Conservation (phyloP, 2,329 filamentous ascomycete genomes). For the Ceratocystis cubensis region DNA sequence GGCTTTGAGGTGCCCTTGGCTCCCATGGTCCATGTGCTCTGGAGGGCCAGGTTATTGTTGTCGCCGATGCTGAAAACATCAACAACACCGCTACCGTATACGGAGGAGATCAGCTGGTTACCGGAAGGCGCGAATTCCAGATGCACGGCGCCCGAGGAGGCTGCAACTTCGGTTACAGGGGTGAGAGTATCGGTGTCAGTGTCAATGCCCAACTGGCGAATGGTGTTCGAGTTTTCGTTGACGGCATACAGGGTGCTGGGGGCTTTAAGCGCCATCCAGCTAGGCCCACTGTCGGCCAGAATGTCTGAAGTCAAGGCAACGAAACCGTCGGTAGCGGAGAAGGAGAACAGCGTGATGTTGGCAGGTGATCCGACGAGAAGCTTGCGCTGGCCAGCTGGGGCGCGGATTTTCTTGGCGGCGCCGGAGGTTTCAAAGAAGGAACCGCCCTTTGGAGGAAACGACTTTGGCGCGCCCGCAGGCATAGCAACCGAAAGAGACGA, state of each 20-base stretch:
- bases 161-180: constrained; percentile 29
- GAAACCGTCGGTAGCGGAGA: constrained; percentile 26
- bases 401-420: constrained; percentile 5
- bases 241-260: constrained; percentile 35
- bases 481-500: neutral
- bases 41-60: constrained; percentile 19
- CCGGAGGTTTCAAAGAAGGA: constrained; percentile 7
- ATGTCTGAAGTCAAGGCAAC: constrained; percentile 29
- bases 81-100: constrained; percentile 24
- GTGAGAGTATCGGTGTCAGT: constrained; percentile 24
- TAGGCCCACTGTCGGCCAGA: constrained; percentile 28
- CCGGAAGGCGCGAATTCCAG: constrained; percentile 22
- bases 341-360: constrained; percentile 33
- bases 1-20: constrained; percentile 31
- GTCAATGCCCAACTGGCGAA: constrained; percentile 33
- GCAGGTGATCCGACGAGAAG: constrained; percentile 33
- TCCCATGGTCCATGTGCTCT: constrained; percentile 22
- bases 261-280: constrained; percentile 35
- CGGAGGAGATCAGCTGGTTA: constrained; percentile 13
- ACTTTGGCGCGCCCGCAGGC: neutral
- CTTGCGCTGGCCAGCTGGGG: constrained; percentile 22
- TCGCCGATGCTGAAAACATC: constrained; percentile 28
- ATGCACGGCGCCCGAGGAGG: constrained; percentile 28
- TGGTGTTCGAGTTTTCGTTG: constrained; percentile 34
- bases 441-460: neutral